A percentile compares a stretch with the other conserved stretches of the same genome.
Evolutionary conservation across 2,329 filamentous ascomycete genomes (phyloP).

Genomic region (Paraphoma chrysanthemicola): DNA sequence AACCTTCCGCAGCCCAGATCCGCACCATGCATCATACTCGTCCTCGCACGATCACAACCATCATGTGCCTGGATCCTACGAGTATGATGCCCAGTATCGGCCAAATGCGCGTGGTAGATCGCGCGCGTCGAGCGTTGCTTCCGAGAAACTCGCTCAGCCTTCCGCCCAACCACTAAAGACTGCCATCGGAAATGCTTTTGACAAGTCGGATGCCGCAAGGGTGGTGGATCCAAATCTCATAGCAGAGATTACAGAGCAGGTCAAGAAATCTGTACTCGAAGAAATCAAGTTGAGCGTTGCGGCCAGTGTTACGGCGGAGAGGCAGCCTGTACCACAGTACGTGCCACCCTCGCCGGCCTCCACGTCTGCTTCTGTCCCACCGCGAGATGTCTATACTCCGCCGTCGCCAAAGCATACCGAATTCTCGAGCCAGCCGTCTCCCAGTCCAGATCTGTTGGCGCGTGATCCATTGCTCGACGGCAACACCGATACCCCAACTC

Average conservation of each 20-base stretch:
- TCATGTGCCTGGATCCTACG: conserved; percentile 25
- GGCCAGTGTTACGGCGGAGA: conserved; percentile 29
- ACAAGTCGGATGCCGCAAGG: conserved; percentile 56
- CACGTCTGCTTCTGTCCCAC: conserved; percentile 56
- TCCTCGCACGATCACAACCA: conserved; percentile 26
- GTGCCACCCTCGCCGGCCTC: conserved; percentile 53
- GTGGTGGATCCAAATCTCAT: conserved; percentile 67
- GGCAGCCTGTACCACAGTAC: conserved; percentile 42
- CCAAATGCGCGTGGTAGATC: conserved; percentile 22
- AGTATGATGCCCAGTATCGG: conserved; percentile 35
- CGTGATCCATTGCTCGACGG: conserved; percentile 42
- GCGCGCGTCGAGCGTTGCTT: conserved; percentile 39
- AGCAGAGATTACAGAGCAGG: conserved; percentile 67
- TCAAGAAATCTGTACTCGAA: conserved; percentile 53
- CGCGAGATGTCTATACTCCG: conserved; percentile 60
- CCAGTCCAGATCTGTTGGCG: conserved; percentile 45
- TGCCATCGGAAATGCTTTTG: conserved; percentile 64
- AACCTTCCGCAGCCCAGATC: conserved; percentile 26
- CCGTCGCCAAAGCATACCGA: conserved; percentile 58
- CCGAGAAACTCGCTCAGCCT: conserved; percentile 47
- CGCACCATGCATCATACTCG: conserved; percentile 20
- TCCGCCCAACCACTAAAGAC: conserved; percentile 60
- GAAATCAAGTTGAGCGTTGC: conserved; percentile 56
- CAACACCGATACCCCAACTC: conserved; percentile 37
- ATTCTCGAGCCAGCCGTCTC: conserved; percentile 35